These are phyloP conservation scores for Jamesozyma rosinii DNA, from an alignment of 805 yeast genomes.

Conservation along the genomic window DNA sequence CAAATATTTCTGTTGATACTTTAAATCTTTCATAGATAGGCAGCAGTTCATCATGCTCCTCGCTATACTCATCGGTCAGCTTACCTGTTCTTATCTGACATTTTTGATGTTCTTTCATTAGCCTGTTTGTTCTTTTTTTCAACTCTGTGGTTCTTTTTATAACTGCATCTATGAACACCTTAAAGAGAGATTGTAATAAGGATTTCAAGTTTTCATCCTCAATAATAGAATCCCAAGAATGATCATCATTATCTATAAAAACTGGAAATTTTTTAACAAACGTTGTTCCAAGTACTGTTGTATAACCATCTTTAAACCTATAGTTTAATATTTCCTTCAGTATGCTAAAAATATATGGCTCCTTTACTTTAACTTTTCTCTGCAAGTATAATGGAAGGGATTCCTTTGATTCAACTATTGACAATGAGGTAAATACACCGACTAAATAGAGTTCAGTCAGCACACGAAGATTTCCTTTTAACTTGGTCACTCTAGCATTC, in stretches of 20 bases:
- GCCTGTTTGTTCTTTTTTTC: constrained; percentile 31
- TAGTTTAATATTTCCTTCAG: constrained; percentile 39
- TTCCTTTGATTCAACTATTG: constrained; percentile 34
- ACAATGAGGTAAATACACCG: constrained; percentile 44
- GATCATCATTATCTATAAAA: constrained; percentile 27
- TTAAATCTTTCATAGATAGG: constrained; percentile 40
- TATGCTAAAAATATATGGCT: constrained; percentile 36
- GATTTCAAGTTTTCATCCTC: constrained; percentile 20
- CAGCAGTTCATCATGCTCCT: constrained; percentile 27
- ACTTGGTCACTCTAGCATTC: constrained; percentile 32
- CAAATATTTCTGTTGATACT: constrained; percentile 35
- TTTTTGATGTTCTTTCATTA: constrained; percentile 37
- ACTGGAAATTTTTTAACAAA: constrained; percentile 42
- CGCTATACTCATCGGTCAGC: constrained; percentile 33
- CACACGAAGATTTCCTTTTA: constrained; percentile 41
- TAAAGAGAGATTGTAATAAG: constrained; percentile 33
- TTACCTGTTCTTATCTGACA: constrained; percentile 63
- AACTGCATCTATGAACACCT: constrained; percentile 37
- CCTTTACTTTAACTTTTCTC: constrained; percentile 28
- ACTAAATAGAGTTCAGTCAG: constrained; percentile 49
- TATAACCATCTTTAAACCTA: constrained; percentile 31
- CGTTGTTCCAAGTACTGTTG: constrained; percentile 35
- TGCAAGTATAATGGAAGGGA: constrained; percentile 38
- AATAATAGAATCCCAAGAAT: constrained; percentile 22
- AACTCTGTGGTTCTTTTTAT: constrained; percentile 31